phyloP scores from a whole-genome alignment of 2,329 filamentous ascomycete genomes.

The Colletotrichum theobromicola region DNA sequence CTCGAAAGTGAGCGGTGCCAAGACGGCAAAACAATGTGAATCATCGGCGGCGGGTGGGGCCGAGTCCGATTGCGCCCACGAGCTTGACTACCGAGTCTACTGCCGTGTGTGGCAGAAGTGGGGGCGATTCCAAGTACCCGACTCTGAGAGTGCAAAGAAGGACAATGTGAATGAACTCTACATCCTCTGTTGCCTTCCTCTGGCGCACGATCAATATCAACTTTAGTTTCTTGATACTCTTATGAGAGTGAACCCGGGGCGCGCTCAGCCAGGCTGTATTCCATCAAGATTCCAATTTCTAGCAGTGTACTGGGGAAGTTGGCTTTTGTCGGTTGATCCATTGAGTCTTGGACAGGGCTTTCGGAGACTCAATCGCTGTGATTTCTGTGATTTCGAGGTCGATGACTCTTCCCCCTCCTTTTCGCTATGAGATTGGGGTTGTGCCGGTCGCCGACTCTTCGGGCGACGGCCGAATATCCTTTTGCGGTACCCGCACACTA shows the following conservation, averaged over 20 bases:
- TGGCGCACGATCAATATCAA: too few relatives aligned
- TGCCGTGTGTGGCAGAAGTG: not conserved
- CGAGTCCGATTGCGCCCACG: not conserved
- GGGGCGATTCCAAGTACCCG: not conserved
- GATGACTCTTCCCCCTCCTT: not conserved
- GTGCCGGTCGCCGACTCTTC: not conserved
- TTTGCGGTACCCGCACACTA: not conserved
- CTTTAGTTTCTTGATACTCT: too few relatives aligned
- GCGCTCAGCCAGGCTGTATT: not conserved
- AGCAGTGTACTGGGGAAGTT: not conserved
- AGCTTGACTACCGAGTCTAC: not conserved
- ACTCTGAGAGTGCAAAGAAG: not conserved
- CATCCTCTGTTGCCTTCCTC: too few relatives aligned
- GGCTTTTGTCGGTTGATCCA: not conserved
- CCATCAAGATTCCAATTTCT: not conserved
- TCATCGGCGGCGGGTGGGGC: not conserved
- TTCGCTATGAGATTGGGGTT: not conserved
- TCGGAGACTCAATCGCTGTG: not conserved
- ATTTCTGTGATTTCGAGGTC: not conserved
- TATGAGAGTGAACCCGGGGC: not conserved
- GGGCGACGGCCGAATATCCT: not conserved
- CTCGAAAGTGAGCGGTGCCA: not conserved
- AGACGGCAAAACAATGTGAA: not conserved
- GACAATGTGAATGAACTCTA: not conserved
- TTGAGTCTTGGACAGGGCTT: not conserved